Conservation (phyloP, 495 filamentous ascomycete species). For the Penicillium verhagenii region DNA sequence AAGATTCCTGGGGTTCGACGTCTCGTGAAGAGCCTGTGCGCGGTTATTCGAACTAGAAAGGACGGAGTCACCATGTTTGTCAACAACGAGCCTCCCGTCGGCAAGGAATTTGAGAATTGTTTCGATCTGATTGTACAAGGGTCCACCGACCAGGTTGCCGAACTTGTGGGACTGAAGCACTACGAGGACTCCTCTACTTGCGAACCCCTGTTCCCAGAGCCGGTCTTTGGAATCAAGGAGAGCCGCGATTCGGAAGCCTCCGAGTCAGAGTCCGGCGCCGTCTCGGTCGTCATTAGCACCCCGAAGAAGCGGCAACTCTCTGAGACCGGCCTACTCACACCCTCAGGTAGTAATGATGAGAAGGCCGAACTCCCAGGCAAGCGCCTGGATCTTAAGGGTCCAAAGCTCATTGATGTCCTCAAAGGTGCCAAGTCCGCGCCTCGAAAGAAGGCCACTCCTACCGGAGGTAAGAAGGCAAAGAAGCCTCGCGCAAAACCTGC, state of each 20-base stretch:
- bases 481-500: constrained; percentile 21
- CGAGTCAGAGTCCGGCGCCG: constrained; percentile 36
- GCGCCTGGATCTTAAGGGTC: no score
- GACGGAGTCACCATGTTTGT: constrained; percentile 95
- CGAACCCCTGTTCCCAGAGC: constrained; percentile 20
- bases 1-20: constrained; percentile 91
- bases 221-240: constrained; percentile 12
- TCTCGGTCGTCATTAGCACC: constrained; percentile 45
- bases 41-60: constrained; percentile 68
- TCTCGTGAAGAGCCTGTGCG: constrained; percentile 88
- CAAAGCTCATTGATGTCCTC: constrained; percentile 31
- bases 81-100: constrained; percentile 79
- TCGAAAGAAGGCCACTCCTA: constrained; percentile 21
- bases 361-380: constrained; percentile 13
- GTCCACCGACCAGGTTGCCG: constrained; percentile 84
- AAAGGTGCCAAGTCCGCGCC: constrained; percentile 14
- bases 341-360: constrained; percentile 52
- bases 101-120: constrained; percentile 83
- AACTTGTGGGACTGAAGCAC: constrained; percentile 64
- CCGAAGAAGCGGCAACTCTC: constrained; percentile 36
- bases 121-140: constrained; percentile 90
- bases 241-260: constrained; percentile 5
- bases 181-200: constrained; percentile 61
- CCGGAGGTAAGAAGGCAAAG: constrained; percentile 25
- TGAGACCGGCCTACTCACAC: constrained; percentile 60